These are phyloP conservation scores for Sarocladium brachiariae DNA, from an alignment of 2,329 filamentous ascomycete species.

Conservation along the genomic window DNA sequence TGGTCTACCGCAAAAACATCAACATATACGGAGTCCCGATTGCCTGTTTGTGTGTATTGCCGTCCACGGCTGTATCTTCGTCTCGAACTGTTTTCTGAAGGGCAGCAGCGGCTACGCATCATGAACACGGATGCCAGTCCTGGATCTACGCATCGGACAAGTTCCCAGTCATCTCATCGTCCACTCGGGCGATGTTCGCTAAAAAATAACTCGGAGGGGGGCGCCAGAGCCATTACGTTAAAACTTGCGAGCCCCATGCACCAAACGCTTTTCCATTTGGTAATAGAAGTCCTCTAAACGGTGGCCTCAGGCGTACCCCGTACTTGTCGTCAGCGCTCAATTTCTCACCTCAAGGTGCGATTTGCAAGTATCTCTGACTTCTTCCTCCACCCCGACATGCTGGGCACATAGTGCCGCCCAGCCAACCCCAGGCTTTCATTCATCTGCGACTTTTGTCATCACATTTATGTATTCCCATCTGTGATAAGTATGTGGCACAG, in stretches of 20 bases:
- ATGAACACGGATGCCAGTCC: background rate
- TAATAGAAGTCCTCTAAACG: constrained; percentile 28
- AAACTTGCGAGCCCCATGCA: constrained; percentile 25
- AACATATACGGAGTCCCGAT: too few species aligned
- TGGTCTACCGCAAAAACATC: too few species aligned
- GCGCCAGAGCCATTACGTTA: constrained; percentile 40
- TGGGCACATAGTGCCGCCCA: background rate
- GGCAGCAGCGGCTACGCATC: background rate
- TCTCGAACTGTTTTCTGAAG: background rate
- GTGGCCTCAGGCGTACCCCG: background rate
- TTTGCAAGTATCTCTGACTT: constrained; percentile 2
- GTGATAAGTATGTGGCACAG: constrained; percentile 3
- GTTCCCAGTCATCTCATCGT: background rate
- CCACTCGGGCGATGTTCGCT: constrained; percentile 1
- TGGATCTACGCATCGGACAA: constrained; percentile 1
- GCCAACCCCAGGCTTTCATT: constrained; percentile 7
- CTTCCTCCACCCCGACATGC: background rate
- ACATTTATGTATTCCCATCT: constrained; percentile 2
- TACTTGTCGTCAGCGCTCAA: background rate
- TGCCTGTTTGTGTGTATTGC: too few species aligned
- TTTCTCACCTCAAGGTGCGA: background rate
- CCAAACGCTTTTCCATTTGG: constrained; percentile 37
- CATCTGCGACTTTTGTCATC: constrained; percentile 7
- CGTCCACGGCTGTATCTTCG: too few species aligned
- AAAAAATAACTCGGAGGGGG: constrained; percentile 25